A percentile compares a stretch with the other conserved stretches of the same genome.
phyloP scores from a whole-genome alignment of 495 filamentous ascomycete species.

The Acidomyces sp. region DNA sequence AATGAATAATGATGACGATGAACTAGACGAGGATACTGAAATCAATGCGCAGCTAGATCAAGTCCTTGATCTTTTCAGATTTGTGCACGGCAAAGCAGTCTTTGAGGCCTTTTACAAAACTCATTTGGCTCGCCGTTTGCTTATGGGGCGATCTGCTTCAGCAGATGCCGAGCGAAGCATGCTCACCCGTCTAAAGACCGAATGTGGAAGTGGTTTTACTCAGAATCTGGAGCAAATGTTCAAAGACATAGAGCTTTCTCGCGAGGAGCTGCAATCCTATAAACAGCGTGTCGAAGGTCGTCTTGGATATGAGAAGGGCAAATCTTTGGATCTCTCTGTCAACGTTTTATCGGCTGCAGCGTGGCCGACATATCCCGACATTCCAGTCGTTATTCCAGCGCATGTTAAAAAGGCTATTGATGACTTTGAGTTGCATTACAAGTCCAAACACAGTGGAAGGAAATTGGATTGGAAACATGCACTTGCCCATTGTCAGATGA shows the following conservation, averaged over 20 bases:
- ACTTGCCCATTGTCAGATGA: constrained; percentile 73
- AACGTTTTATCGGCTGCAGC: constrained; percentile 74
- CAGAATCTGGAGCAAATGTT: constrained; percentile 99
- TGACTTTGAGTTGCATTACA: constrained; percentile 70
- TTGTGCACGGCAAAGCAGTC: constrained; percentile 91
- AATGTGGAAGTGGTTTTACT: constrained; percentile 87
- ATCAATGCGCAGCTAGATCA: constrained; percentile 81
- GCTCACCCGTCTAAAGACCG: constrained; percentile 77
- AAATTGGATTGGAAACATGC: constrained; percentile 86
- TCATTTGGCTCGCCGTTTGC: constrained; percentile 73
- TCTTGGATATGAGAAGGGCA: constrained; percentile 31
- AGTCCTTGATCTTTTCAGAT: constrained; percentile 85
- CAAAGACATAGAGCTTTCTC: constrained; percentile 84
- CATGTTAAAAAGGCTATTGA: constrained; percentile 53
- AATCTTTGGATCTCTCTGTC: constrained; percentile 63
- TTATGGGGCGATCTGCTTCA: constrained; percentile 84
- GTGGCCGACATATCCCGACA: constrained; percentile 85
- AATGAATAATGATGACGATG: constrained; percentile 39
- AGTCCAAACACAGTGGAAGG: constrained; percentile 71
- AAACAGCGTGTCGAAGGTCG: constrained; percentile 42
- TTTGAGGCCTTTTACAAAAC: constrained; percentile 99
- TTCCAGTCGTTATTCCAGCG: constrained; percentile 60
- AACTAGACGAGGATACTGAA: constrained; percentile 76
- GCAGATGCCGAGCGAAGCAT: constrained; percentile 92
- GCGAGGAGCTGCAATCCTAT: constrained; percentile 72